phyloP scores from a whole-genome alignment of 345 rosid genomes.

The Dimocarpus longan region DNA sequence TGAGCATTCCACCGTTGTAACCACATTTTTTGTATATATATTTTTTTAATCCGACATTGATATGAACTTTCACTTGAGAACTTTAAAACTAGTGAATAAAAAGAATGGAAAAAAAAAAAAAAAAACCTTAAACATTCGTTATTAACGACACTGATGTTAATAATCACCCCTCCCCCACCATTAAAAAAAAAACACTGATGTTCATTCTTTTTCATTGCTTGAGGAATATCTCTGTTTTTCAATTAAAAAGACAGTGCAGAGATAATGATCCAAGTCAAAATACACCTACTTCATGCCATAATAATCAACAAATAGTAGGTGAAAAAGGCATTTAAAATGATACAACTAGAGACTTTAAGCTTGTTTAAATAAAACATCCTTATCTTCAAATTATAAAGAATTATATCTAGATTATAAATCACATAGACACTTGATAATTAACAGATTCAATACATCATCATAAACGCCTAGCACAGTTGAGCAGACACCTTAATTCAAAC shows the following conservation, averaged over 20 bases:
- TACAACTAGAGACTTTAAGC: background rate
- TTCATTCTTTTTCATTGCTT: background rate
- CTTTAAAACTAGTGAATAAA: too few relatives aligned
- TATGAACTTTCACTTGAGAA: too few relatives aligned
- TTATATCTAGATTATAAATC: background rate
- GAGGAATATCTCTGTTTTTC: background rate
- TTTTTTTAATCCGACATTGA: too few relatives aligned
- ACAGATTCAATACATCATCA: background rate
- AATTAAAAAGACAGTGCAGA: background rate
- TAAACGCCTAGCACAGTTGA: background rate
- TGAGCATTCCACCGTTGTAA: too few relatives aligned
- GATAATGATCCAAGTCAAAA: background rate
- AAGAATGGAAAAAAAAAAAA: too few relatives aligned
- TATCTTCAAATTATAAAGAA: too few relatives aligned
- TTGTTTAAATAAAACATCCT: background rate
- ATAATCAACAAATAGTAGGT: constrained; percentile 4
- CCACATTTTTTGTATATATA: too few relatives aligned
- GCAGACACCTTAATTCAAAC: background rate
- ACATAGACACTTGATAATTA: background rate
- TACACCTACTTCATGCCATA: background rate
- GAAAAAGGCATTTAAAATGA: constrained; percentile 3
- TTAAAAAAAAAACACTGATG: background rate
- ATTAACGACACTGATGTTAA: background rate
- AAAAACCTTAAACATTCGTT: background rate
- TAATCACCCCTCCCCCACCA: too few relatives aligned